phyloP scores from a whole-genome alignment of 2,329 filamentous ascomycete species.

The Trichoderma harzianum region DNA sequence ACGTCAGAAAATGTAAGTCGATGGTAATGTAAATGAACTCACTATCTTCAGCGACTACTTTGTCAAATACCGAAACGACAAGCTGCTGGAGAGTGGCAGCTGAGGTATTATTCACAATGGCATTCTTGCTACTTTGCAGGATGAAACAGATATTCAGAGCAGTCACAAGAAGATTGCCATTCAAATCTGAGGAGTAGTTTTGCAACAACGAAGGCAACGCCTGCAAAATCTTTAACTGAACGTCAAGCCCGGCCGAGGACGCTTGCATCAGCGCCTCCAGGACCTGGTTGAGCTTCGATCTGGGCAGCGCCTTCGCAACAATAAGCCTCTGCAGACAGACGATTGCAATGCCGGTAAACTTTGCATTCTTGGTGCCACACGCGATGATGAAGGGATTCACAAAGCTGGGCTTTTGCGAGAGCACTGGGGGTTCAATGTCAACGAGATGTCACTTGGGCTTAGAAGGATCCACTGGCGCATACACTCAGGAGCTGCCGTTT shows the following conservation, averaged over 20 bases:
- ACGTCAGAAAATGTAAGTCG: neutral
- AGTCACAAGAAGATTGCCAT: constrained; percentile 75
- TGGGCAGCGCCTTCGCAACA: constrained; percentile 74
- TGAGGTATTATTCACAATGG: constrained; percentile 91
- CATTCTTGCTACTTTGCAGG: constrained; percentile 86
- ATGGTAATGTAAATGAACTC: constrained; percentile 31
- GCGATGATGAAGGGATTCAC: constrained; percentile 92
- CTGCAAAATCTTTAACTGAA: constrained; percentile 94
- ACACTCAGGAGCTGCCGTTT: constrained; percentile 40
- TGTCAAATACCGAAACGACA: constrained; percentile 88
- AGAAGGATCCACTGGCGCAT: constrained; percentile 20
- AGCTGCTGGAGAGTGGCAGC: constrained; percentile 95
- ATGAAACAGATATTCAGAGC: constrained; percentile 88
- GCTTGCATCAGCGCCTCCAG: constrained; percentile 85
- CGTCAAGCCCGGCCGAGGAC: constrained; percentile 75
- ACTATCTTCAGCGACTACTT: constrained; percentile 80
- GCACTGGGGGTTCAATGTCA: constrained; percentile 54
- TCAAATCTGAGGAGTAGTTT: constrained; percentile 80
- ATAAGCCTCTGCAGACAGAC: constrained; percentile 87
- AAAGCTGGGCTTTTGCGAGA: constrained; percentile 77
- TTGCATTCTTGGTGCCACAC: constrained; percentile 84
- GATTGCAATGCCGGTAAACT: constrained; percentile 83
- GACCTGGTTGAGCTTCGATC: constrained; percentile 76
- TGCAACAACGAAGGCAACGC: constrained; percentile 85
- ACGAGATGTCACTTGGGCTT: constrained; percentile 15